A percentile compares a stretch with the other conserved stretches of the same genome.
Evolutionary conservation across 768 basidiomycete genomes (phyloP).

Genomic region (Pisolithus albus): DNA sequence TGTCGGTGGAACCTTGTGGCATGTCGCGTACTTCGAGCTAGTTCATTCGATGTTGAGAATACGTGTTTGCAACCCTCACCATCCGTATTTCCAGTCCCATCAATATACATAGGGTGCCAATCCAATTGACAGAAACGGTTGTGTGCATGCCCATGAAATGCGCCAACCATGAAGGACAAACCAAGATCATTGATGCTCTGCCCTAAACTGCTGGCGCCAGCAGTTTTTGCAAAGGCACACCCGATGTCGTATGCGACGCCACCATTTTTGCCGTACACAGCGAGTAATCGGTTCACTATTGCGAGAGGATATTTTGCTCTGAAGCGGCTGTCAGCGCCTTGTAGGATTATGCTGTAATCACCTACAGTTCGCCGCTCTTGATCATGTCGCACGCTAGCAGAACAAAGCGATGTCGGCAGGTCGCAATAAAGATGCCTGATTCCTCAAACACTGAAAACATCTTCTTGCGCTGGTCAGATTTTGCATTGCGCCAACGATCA

Average conservation of each 20-base stretch:
- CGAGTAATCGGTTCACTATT: not conserved
- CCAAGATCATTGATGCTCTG: too few species aligned
- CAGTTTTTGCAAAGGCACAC: too few species aligned
- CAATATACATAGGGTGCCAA: too few species aligned
- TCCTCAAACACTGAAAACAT: not conserved
- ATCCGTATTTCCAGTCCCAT: not conserved
- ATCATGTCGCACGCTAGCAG: not conserved
- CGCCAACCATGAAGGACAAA: too few species aligned
- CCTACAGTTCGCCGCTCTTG: not conserved
- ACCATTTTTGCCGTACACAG: constrained; percentile 9
- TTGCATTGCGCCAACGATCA: not conserved
- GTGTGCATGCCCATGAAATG: too few species aligned
- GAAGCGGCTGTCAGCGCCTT: not conserved
- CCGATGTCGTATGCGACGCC: constrained; percentile 12
- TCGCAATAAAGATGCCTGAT: not conserved
- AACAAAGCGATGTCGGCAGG: not conserved
- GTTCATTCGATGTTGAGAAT: constrained; percentile 5
- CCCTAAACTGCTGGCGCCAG: too few species aligned
- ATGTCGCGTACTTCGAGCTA: constrained; percentile 2
- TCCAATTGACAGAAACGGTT: too few species aligned
- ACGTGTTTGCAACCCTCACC: constrained; percentile 8
- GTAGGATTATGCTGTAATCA: not conserved
- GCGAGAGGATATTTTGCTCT: not conserved
- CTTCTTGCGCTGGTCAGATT: not conserved
- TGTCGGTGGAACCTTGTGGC: constrained; percentile 2